Evolutionary conservation across 1,139 yeast species (phyloP).

Genomic region (Hyphopichia buzzinii): DNA sequence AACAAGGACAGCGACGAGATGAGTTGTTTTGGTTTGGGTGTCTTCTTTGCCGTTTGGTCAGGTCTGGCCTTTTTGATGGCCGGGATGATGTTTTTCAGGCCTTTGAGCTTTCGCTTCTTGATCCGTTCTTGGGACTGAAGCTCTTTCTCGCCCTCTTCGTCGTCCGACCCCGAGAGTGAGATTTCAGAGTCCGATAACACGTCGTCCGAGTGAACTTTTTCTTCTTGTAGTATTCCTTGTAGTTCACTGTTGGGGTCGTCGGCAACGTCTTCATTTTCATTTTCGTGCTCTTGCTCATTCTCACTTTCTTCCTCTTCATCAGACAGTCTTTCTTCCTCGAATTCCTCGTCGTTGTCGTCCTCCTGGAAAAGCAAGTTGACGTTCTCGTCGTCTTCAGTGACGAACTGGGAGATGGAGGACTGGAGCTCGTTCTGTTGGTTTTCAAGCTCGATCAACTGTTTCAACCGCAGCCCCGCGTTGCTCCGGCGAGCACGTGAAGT

Average conservation of each 20-base stretch:
- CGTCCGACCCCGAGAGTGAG: constrained; percentile 49
- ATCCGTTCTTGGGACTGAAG: constrained; percentile 50
- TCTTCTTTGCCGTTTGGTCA: constrained; percentile 14
- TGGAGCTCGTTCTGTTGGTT: constrained; percentile 39
- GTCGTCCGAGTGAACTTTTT: constrained; percentile 35
- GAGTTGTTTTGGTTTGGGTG: constrained; percentile 6
- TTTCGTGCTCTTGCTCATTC: constrained; percentile 23
- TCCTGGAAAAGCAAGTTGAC: constrained; percentile 77
- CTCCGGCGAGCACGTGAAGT: constrained; percentile 75
- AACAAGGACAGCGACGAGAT: constrained; percentile 49
- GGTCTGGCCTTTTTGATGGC: constrained; percentile 38
- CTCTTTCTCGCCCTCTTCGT: constrained; percentile 67
- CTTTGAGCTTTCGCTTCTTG: constrained; percentile 39
- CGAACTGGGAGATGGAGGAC: constrained; percentile 29
- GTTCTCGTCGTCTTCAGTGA: constrained; percentile 67
- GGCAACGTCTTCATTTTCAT: constrained; percentile 15
- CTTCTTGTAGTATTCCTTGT: constrained; percentile 6
- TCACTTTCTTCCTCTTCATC: constrained; percentile 23
- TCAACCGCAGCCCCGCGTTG: constrained; percentile 87
- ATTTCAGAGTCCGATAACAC: constrained; percentile 56
- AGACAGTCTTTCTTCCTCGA: constrained; percentile 44
- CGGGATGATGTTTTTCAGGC: constrained; percentile 39
- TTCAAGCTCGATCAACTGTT: constrained; percentile 72
- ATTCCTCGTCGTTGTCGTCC: constrained; percentile 81
- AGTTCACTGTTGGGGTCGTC: constrained; percentile 1